Evolutionary conservation across 495 filamentous ascomycete species (phyloP).

Genomic region (Aspergillus nidulans): DNA sequence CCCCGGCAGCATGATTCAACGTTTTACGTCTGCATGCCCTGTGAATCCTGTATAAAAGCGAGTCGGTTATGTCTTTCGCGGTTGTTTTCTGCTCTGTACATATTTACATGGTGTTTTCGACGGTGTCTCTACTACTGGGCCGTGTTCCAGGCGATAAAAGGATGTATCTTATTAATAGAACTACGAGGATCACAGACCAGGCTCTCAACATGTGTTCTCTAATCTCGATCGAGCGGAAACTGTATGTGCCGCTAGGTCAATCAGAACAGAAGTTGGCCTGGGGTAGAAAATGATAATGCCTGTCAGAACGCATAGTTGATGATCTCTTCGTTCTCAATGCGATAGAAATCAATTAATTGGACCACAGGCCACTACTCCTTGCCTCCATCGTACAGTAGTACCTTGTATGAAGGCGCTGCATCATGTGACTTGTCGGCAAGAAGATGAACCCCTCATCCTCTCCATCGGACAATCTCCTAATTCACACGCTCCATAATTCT

Average conservation of each 20-base stretch:
- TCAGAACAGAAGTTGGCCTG: too few relatives aligned
- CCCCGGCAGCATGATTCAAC: not conserved
- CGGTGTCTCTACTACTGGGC: not conserved
- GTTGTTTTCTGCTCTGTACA: not conserved
- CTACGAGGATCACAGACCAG: not conserved
- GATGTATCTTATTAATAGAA: not conserved
- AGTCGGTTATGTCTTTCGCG: not conserved
- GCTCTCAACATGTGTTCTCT: not conserved
- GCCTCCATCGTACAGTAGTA: too few relatives aligned
- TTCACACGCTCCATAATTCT: not conserved
- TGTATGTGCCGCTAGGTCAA: too few relatives aligned
- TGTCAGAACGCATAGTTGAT: too few relatives aligned
- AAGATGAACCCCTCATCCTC: not conserved
- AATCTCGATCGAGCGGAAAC: too few relatives aligned
- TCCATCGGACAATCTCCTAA: conserved; percentile 7
- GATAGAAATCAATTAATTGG: too few relatives aligned
- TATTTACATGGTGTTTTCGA: not conserved
- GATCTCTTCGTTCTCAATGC: too few relatives aligned
- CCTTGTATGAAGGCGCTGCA: too few relatives aligned
- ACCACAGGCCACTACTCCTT: too few relatives aligned
- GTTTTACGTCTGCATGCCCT: not conserved
- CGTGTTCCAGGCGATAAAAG: not conserved
- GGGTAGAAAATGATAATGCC: too few relatives aligned
- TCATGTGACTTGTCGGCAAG: not conserved
- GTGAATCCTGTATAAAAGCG: not conserved